Evolutionary conservation across 495 filamentous ascomycete species (phyloP), one percentile per base, ranked within the genome.

Genomic region (Rostrohypoxylon terebratum): DNA sequence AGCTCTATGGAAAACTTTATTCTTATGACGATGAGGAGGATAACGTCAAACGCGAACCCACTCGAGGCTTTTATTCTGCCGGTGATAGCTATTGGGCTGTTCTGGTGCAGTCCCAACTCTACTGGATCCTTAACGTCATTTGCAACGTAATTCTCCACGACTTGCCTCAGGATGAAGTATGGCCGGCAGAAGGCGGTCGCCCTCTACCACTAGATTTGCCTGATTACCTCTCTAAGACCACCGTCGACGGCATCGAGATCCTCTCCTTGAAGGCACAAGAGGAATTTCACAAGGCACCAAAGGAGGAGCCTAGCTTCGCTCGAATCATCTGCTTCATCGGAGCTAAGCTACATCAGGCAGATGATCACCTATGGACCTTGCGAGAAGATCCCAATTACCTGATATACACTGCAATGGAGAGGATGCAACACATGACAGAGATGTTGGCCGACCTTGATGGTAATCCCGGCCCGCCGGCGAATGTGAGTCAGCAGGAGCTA

Each of bases 381-480:
- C 80, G 87, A n/a, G 86, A 88, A 59, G 86, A 90, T 71, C 86
- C 87, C 0, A 77, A 62, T 4, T 90, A 88, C 66, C 88, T 89
- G 50, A 71, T 70, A 4, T 74, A 77, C 5, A 31, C 63, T 13
- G 2, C 87, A 0, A 60, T 55, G 5, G 78, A 84, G 0, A 59
- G 51, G 9, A 72, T 66, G 25, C 86, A 87, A 14, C 86, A 88
- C 72, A 72, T 80, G 4, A 59, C 74, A 7, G 82, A 86, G 38
- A 42, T 74, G 16, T 2, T 86, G 1, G 70, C 54, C 4, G 82
- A 84, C 59, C 51, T 33, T 0, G 42, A 73, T 21, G 78, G 79
- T 2, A 68, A 77, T 0, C 8, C 31, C 0, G 79, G 83, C 65
- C 80, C 80, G 13, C 3, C 54, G 1, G 47, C 62, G 2, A n/a